These are phyloP conservation scores for Exutisphaerella laricina DNA, from an alignment of 2,329 filamentous ascomycete genomes.

Conservation along the genomic window DNA sequence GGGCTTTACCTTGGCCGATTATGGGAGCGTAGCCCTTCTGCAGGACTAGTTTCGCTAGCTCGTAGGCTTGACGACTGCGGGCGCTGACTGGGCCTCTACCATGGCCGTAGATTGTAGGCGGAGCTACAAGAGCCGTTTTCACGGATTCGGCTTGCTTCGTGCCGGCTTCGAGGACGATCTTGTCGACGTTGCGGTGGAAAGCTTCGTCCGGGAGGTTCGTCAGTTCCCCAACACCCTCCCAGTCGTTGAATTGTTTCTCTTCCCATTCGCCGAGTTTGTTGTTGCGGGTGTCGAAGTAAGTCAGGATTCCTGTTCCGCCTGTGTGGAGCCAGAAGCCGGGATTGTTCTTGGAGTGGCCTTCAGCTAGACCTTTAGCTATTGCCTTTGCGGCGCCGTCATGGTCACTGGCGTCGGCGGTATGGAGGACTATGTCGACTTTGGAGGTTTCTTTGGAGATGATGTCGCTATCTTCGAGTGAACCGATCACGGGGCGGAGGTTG, in stretches of 20 bases:
- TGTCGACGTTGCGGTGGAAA: slow-evolving; percentile 64
- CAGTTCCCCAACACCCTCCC: slow-evolving; percentile 50
- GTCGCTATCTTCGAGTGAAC: slow-evolving; percentile 43
- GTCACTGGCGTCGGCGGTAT: slow-evolving; percentile 44
- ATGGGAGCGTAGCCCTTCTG: slow-evolving; percentile 50
- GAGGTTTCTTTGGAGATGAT: slow-evolving; percentile 45
- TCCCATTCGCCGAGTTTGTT: slow-evolving; percentile 44
- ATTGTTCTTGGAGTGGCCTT: slow-evolving; percentile 38
- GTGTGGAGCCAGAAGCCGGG: slow-evolving; percentile 46
- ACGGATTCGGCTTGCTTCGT: slow-evolving; percentile 43
- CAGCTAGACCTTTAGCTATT: slow-evolving; percentile 48
- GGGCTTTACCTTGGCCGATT: slow-evolving; percentile 53
- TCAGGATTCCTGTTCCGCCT: slow-evolving; percentile 54
- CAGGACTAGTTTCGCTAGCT: slow-evolving; percentile 49
- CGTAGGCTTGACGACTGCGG: slow-evolving; percentile 54
- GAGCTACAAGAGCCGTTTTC: slow-evolving; percentile 61
- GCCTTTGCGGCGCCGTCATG: slow-evolving; percentile 45
- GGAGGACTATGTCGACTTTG: slow-evolving; percentile 49
- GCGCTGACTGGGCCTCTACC: slow-evolving; percentile 51
- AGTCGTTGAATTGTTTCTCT: slow-evolving; percentile 53
- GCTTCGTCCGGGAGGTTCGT: slow-evolving; percentile 52
- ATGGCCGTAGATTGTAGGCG: slow-evolving; percentile 48
- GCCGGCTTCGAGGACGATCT: slow-evolving; percentile 54
- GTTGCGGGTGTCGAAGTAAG: slow-evolving; percentile 44
- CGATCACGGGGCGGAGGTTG: slow-evolving; percentile 46